Evolutionary conservation across 106 monocot species (phyloP).

Genomic region (Dactylorhiza incarnata): DNA sequence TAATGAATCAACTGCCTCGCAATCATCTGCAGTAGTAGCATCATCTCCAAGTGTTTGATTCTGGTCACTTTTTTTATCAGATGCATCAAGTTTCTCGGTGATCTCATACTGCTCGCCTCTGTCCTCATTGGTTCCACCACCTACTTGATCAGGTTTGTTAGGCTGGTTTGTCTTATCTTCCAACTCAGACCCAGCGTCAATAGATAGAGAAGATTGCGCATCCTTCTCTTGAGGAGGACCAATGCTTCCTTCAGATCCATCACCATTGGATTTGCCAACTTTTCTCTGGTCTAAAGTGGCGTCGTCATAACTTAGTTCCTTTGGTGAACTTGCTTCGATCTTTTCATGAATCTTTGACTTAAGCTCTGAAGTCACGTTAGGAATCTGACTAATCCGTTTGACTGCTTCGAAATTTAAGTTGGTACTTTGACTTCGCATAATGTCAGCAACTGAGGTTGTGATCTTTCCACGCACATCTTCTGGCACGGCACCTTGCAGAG

Average conservation of each 20-base stretch:
- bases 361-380: slow-evolving; percentile 21
- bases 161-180: slow-evolving; percentile 17
- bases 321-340: slow-evolving; percentile 22
- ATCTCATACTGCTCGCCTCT: slow-evolving; percentile 8
- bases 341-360: slow-evolving; percentile 43
- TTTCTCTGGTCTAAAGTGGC: slow-evolving; percentile 18
- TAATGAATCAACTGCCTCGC: slow-evolving; percentile 7
- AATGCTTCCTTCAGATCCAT: slow-evolving; percentile 8
- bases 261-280: slow-evolving; percentile 12
- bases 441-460: slow-evolving; percentile 52
- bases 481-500: slow-evolving; percentile 82
- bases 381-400: slow-evolving; percentile 36
- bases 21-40: not conserved
- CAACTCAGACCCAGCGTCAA: slow-evolving; percentile 21
- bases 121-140: slow-evolving; percentile 6
- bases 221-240: slow-evolving; percentile 25
- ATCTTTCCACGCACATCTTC: slow-evolving; percentile 94
- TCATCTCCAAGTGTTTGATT: not conserved
- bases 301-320: slow-evolving; percentile 12
- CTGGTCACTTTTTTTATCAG: not conserved
- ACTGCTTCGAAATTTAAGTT: slow-evolving; percentile 48
- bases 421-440: slow-evolving; percentile 50
- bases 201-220: slow-evolving; percentile 27
- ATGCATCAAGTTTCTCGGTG: slow-evolving; percentile 3
- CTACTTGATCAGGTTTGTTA: slow-evolving; percentile 25